phyloP scores from a whole-genome alignment of 2,329 filamentous ascomycete species.

The Myriosclerotinia curreyana region DNA sequence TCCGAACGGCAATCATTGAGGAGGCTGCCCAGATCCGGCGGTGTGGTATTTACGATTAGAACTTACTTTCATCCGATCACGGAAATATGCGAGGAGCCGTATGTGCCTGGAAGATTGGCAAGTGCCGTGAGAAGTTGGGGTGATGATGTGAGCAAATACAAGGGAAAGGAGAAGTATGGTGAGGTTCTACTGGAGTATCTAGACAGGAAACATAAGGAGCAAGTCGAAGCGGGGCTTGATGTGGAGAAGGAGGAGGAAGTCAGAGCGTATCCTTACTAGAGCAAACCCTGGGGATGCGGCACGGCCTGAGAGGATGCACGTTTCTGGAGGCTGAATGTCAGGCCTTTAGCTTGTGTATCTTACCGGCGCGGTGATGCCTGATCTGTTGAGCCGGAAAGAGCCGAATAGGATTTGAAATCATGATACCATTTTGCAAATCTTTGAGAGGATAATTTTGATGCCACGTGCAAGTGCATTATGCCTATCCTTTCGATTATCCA shows the following conservation, averaged over 20 bases:
- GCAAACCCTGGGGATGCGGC: background rate
- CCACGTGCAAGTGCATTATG: background rate
- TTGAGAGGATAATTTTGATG: background rate
- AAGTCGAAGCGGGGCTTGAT: constrained; percentile 65
- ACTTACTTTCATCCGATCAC: constrained; percentile 58
- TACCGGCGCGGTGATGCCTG: background rate
- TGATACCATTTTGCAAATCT: background rate
- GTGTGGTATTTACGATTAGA: constrained; percentile 61
- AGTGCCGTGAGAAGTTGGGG: constrained; percentile 80
- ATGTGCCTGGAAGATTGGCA: constrained; percentile 74
- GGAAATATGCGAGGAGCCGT: constrained; percentile 59
- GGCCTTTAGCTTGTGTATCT: background rate
- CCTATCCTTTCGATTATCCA: background rate
- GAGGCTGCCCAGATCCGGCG: constrained; percentile 52
- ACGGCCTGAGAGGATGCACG: background rate
- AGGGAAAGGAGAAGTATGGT: constrained; percentile 71
- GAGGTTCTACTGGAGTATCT: constrained; percentile 73
- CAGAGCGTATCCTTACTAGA: constrained; percentile 57
- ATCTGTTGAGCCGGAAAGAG: background rate
- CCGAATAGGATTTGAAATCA: background rate
- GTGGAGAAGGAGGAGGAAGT: constrained; percentile 58
- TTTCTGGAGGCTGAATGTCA: background rate
- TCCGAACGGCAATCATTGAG: constrained; percentile 63
- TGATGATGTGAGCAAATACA: constrained; percentile 72
- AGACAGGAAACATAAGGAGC: constrained; percentile 70